Evolutionary conservation across 192 early-diverging fungal genomes (phyloP).

Genomic region (Paraglomus brasilianum): DNA sequence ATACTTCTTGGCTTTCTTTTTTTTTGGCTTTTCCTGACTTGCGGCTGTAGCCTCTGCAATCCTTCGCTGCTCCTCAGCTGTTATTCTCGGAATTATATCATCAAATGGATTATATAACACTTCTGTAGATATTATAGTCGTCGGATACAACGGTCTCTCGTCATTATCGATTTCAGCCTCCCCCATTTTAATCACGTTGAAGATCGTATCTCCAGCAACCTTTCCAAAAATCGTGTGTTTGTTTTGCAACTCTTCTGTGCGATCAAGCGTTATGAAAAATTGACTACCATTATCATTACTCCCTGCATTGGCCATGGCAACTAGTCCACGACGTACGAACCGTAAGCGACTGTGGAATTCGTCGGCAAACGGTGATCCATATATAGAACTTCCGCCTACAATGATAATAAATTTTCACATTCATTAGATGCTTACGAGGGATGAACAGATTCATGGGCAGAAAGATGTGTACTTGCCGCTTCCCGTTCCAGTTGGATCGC

Average conservation of each 20-base stretch:
- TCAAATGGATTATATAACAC: slow-evolving; percentile 89
- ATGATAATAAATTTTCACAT: slow-evolving; percentile 8
- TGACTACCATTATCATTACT: slow-evolving; percentile 82
- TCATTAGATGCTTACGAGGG: background rate
- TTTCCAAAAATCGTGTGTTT: slow-evolving; percentile 95
- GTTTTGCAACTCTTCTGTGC: slow-evolving; percentile 78
- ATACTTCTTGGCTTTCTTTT: slow-evolving; percentile 67
- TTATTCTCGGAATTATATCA: slow-evolving; percentile 79
- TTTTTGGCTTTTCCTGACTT: slow-evolving; percentile 45
- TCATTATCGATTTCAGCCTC: slow-evolving; percentile 76
- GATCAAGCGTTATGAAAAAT: slow-evolving; percentile 93
- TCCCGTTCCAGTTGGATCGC: slow-evolving; percentile 89
- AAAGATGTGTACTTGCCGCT: too few species aligned
- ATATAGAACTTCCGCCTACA: slow-evolving; percentile 84
- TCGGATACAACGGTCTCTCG: slow-evolving; percentile 78
- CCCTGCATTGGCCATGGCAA: slow-evolving; percentile 89
- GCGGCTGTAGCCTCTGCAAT: slow-evolving; percentile 18
- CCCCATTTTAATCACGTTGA: slow-evolving; percentile 85
- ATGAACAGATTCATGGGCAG: background rate
- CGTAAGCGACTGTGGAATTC: slow-evolving; percentile 91
- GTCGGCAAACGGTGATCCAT: slow-evolving; percentile 80
- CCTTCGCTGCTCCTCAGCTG: slow-evolving; percentile 35
- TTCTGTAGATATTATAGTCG: slow-evolving; percentile 58
- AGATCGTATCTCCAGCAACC: slow-evolving; percentile 88
- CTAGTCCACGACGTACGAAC: slow-evolving; percentile 83